Conservation (phyloP, 1,284 basidiomycete genomes). For the Moesziomyces antarcticus region DNA sequence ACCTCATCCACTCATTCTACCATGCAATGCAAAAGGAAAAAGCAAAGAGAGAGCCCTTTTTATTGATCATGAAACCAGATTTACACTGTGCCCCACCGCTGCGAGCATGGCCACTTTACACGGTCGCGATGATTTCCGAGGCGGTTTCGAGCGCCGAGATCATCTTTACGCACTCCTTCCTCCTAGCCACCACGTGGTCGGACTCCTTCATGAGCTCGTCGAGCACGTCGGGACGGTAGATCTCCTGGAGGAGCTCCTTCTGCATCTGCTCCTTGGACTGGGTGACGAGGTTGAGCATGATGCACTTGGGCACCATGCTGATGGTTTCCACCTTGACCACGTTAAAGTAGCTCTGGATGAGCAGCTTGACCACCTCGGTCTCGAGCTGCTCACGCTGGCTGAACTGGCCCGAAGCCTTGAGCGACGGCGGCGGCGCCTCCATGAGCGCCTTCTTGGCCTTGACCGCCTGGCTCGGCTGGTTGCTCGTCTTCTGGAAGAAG, state of each 20-base stretch:
- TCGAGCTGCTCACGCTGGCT: conserved; percentile 97
- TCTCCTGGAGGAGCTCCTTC: conserved; percentile 77
- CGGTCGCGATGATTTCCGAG: conserved; percentile 65
- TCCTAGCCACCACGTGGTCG: conserved; percentile 64
- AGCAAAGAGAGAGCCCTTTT: too few species aligned
- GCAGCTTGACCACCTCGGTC: conserved; percentile 94
- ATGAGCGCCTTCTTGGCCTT: conserved; percentile 78
- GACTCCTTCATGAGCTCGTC: conserved; percentile 67
- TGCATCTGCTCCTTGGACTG: conserved; percentile 93
- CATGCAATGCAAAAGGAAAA: background rate
- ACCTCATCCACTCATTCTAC: background rate
- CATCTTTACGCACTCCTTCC: conserved; percentile 68
- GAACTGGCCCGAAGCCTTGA: conserved; percentile 90
- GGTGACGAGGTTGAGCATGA: conserved; percentile 90
- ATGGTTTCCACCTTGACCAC: conserved; percentile 97
- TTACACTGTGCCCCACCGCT: conserved; percentile 3
- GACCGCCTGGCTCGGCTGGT: conserved; percentile 71
- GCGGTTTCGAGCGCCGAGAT: conserved; percentile 66
- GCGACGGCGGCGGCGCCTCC: conserved; percentile 87
- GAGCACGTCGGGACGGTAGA: conserved; percentile 64
- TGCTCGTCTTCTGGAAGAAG: conserved; percentile 80
- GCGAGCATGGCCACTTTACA: conserved; percentile 30
- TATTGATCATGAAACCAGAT: conserved; percentile 2
- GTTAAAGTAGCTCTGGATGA: conserved; percentile 64
- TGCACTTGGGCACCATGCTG: conserved; percentile 96